Base-by-base conservation (phyloP, 139 green algal genomes). In the Microglena sp. region DNA sequence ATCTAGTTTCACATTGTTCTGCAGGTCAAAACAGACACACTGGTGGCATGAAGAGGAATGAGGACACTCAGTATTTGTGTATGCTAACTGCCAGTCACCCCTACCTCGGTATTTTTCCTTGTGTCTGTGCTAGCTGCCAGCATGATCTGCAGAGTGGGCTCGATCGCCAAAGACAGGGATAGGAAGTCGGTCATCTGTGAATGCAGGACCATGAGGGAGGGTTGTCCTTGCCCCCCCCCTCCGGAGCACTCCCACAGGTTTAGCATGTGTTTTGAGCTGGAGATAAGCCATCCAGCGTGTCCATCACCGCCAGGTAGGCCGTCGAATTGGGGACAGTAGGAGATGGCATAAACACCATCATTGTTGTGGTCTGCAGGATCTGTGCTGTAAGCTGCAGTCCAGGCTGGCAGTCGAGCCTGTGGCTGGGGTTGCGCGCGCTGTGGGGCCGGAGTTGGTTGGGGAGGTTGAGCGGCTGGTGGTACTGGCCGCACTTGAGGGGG, bases 241-340 rank as follows among this genome's bases (percentile, higher is more conserved):
- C 60, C 57, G 55, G 29, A 81, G 66, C 72, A 81, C 55, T 87
- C 81, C 81, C 81, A 90, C 60, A 90, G 70, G 68, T 90, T 90
- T 32, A 90, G 77, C 57, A 85, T 26, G 0, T 63, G 34, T 0
- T 64, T 45, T 2, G 75, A 84, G 59, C 43, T 62, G 24, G 53
- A 70, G 50, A 82, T 59, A 8, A 84, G 70, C 81, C 78, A 87
- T 27, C 81, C 81, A 8, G 56, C 79, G 53, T 87, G 77, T 29
- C 82, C 80, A 53, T 84, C 78, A 22, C 77, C 81, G 27, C 74
- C 72, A 43, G 73, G 70, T 36, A 89, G 72, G 6, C 77, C 77
- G 1, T 73, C 45, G 11, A 87, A 45, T 27, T 54, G 35, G 27
- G 60, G 26, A 27, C 36, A 58, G 34, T 67, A 67, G 11, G 60